Evolutionary conservation across 495 filamentous ascomycete species (phyloP).

Genomic region (Penicillium turbatum): DNA sequence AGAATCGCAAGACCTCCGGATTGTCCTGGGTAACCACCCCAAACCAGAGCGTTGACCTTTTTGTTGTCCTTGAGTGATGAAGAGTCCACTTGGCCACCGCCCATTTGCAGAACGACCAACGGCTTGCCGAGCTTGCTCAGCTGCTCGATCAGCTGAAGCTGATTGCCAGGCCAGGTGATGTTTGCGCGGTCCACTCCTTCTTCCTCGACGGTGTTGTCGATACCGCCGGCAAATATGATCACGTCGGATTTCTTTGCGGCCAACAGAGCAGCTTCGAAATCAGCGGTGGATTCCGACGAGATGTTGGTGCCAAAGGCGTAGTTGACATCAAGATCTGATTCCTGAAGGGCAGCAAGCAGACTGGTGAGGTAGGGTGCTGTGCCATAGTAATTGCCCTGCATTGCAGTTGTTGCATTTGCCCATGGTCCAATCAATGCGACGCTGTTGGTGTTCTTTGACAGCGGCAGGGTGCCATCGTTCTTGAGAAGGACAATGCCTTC

Average conservation of each 20-base stretch:
- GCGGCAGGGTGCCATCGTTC: conserved; percentile 55
- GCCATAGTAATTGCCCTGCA: conserved; percentile 61
- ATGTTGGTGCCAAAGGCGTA: conserved; percentile 45
- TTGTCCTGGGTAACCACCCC: conserved; percentile 60
- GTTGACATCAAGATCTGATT: conserved; percentile 40
- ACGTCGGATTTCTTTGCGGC: conserved; percentile 51
- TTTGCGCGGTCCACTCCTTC: conserved; percentile 52
- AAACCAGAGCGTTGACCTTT: conserved; percentile 51
- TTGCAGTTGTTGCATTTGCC: conserved; percentile 54
- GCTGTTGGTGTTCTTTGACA: conserved; percentile 34
- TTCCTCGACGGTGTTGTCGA: conserved; percentile 53
- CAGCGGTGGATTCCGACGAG: conserved; percentile 36
- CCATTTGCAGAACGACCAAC: conserved; percentile 55
- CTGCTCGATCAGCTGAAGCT: conserved; percentile 51
- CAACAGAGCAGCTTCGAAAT: conserved; percentile 39
- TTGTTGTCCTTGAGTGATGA: conserved; percentile 46
- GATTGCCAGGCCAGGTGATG: conserved; percentile 55
- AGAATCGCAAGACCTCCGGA: conserved; percentile 52
- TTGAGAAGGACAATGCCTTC: conserved; percentile 58
- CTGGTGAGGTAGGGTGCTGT: conserved; percentile 53
- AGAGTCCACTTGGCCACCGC: conserved; percentile 55
- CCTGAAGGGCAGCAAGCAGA: conserved; percentile 46
- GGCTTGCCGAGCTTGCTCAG: conserved; percentile 50
- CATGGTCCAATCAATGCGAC: conserved; percentile 58
- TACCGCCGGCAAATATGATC: conserved; percentile 55